Percentiles rank a stretch among this genome's conserved stretches.
Evolutionary conservation across 345 rosid species (phyloP).

Genomic region (Aquilaria malaccensis): DNA sequence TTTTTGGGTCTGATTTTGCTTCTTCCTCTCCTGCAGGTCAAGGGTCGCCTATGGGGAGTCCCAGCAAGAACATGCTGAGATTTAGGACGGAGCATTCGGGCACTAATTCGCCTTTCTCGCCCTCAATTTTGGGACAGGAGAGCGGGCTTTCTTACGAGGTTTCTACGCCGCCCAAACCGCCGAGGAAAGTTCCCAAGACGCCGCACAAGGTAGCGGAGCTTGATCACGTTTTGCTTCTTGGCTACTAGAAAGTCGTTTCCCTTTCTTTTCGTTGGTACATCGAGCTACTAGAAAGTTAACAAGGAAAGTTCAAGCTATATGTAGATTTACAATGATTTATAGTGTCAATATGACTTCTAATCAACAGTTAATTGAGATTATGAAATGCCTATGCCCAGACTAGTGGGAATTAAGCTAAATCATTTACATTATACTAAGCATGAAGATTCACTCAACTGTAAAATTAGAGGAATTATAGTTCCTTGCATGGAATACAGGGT

Average conservation of each 20-base stretch:
- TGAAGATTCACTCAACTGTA: too few relatives aligned
- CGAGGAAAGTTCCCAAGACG: constrained; percentile 91
- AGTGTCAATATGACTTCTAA: too few relatives aligned
- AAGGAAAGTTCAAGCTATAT: too few relatives aligned
- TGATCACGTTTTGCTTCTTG: too few relatives aligned
- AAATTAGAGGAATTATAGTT: too few relatives aligned
- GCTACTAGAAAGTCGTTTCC: neutral
- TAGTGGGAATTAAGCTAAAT: too few relatives aligned
- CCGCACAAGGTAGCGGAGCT: constrained; percentile 67
- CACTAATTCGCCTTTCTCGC: constrained; percentile 77
- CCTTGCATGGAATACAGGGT: too few relatives aligned
- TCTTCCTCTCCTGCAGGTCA: constrained; percentile 87
- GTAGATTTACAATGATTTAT: too few relatives aligned
- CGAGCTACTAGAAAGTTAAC: too few relatives aligned
- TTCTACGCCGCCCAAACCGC: constrained; percentile 80
- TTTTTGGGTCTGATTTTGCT: constrained; percentile 89
- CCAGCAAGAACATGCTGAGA: constrained; percentile 75
- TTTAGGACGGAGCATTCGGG: constrained; percentile 79
- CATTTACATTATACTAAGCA: too few relatives aligned
- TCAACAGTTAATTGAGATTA: too few relatives aligned
- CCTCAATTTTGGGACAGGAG: constrained; percentile 67
- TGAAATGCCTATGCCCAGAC: too few relatives aligned
- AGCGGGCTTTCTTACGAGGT: constrained; percentile 51
- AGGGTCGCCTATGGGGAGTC: constrained; percentile 59
- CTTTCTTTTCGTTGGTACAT: neutral